Evolutionary conservation across 202 grass and related monocot genomes (phyloP).

Genomic region (Dendrocalamus latiflorus): DNA sequence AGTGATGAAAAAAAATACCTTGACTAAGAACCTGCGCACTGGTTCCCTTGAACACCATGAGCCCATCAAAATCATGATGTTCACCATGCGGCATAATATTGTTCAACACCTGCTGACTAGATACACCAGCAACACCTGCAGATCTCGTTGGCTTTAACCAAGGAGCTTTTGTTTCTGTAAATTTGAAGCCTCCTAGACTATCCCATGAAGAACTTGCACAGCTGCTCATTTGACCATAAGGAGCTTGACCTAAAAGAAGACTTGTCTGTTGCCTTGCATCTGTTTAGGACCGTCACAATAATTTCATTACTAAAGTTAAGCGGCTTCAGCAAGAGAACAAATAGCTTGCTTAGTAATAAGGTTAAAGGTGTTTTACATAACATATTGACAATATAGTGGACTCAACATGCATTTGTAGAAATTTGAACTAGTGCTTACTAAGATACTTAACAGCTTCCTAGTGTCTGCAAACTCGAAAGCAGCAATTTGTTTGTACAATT

Average conservation of each 20-base stretch:
- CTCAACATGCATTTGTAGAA: neutral
- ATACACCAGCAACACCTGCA: constrained; percentile 29
- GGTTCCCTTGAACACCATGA: constrained; percentile 54
- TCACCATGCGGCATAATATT: constrained; percentile 22
- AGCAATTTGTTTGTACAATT: neutral
- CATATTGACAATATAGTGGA: neutral
- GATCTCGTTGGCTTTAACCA: constrained; percentile 54
- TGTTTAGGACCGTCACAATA: constrained; percentile 23
- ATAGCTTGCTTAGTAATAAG: neutral
- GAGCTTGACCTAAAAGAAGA: constrained; percentile 52
- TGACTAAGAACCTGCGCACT: constrained; percentile 50
- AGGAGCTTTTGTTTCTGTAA: constrained; percentile 54
- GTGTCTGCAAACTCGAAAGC: too few relatives aligned
- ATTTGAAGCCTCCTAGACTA: constrained; percentile 48
- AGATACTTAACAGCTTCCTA: constrained; percentile 2
- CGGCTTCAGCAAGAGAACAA: too few relatives aligned
- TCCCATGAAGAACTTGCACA: constrained; percentile 58
- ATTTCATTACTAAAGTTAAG: constrained; percentile 21
- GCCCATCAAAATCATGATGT: constrained; percentile 58
- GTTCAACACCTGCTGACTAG: constrained; percentile 36
- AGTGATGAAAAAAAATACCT: constrained; percentile 25
- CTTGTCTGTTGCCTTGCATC: constrained; percentile 58
- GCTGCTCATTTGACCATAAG: constrained; percentile 52
- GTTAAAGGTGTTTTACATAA: neutral
- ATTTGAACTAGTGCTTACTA: neutral